Base-by-base conservation (phyloP, 345 rosid species). In the Salix viminalis region DNA sequence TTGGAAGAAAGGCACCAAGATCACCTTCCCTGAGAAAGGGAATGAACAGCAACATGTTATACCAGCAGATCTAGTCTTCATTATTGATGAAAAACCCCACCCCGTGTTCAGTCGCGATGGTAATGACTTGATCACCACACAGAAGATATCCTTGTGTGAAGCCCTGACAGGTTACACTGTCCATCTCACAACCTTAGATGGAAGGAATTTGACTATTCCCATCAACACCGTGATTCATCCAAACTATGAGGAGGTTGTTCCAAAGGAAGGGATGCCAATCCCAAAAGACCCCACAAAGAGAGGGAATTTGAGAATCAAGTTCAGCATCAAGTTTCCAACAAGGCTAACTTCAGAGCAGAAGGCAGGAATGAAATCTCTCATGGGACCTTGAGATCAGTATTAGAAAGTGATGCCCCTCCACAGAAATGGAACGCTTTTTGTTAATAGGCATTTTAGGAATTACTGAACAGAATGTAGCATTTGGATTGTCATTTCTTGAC, bases 351-450 rank as follows among this genome's bases (percentile, higher is more conserved):
- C 83, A 3, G 91, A 89, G 74, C 90, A 87, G 84, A 89, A 89
- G 75, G 76, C 83, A 39, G 89, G 91, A 32, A 81, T 87, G 75
- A 87, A 84, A 77, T 83, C 83, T 77, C 83, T 87, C 71, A 71
- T 87, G 65, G 86, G 82, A 46, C 34, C 73, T 23, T 84, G 80
- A 84, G 72, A 72, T 34, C 44, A 39, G 5, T 14, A 12, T 21
- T 2, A 34, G 39, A 36, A 62, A 30, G 15, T 10, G 30, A n/a
- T 37, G 6, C 11, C 7, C 6, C n/a, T 1, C 6, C 19, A 50
- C 54, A 50, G 18, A 9, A 39, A 41, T 37, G 65, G 50, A 64
- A 26, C 60, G 26, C 44, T 18, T 14, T 4, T 41, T 60, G 72
- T 73, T 74, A 58, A 69, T 69, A 52, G 4, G 18, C 18, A 50